phyloP scores from a whole-genome alignment of 192 early-diverging fungal genomes.

The Gaertneriomyces sp. region DNA sequence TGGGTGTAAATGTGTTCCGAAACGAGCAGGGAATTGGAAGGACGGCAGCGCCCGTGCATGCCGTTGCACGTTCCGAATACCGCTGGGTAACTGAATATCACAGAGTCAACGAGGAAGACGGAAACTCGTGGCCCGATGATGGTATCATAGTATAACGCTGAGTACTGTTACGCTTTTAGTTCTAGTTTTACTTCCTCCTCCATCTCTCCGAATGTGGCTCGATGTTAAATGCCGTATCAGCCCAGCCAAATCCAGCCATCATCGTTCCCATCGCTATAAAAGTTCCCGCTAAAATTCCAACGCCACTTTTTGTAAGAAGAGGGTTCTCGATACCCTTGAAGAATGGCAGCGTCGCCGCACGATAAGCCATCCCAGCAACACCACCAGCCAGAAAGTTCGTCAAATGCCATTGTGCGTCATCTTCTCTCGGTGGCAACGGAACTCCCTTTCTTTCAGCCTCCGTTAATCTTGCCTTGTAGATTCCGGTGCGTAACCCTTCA shows the following conservation, averaged over 20 bases:
- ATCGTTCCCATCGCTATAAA: constrained; percentile 27
- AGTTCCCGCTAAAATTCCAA: constrained; percentile 18
- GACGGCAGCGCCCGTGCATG: too few relatives aligned
- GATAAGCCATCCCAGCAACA: constrained; percentile 26
- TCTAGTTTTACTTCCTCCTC: neutral
- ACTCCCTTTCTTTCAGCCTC: constrained; percentile 11
- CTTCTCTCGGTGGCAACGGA: constrained; percentile 6
- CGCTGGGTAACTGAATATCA: too few relatives aligned
- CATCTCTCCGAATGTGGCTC: constrained; percentile 18
- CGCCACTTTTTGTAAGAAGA: constrained; percentile 10
- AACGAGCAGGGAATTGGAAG: too few relatives aligned
- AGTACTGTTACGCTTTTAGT: too few relatives aligned
- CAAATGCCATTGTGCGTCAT: constrained; percentile 21
- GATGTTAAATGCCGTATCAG: constrained; percentile 13
- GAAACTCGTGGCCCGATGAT: too few relatives aligned
- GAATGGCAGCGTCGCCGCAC: constrained; percentile 27
- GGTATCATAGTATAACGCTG: too few relatives aligned
- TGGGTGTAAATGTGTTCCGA: too few relatives aligned
- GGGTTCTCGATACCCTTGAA: constrained; percentile 27
- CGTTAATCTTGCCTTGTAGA: constrained; percentile 24
- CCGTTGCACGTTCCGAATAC: too few relatives aligned
- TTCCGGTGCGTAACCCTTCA: constrained; percentile 22
- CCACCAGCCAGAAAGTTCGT: constrained; percentile 30
- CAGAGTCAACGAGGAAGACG: too few relatives aligned
- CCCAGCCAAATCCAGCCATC: constrained; percentile 15